Percentiles rank a stretch among this genome's conserved stretches.
These are phyloP conservation scores for Biscogniauxia sp. DNA, from an alignment of 2,329 filamentous ascomycete genomes.

Conservation along the genomic window DNA sequence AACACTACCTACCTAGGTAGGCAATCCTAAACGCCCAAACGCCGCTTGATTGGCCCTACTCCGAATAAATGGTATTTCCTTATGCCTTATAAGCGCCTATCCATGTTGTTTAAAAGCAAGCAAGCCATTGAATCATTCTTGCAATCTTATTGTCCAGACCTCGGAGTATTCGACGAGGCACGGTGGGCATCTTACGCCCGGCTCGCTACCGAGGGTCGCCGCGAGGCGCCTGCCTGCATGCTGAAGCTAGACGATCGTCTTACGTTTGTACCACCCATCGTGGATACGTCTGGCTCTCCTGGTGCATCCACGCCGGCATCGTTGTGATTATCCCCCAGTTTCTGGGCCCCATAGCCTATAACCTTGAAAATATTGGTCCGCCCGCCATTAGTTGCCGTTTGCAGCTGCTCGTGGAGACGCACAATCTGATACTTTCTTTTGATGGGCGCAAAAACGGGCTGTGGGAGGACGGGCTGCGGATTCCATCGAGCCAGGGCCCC, in stretches of 20 bases:
- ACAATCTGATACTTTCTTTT: slow-evolving; percentile 62
- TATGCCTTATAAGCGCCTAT: slow-evolving; percentile 18
- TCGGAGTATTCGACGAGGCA: neutral
- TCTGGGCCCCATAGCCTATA: slow-evolving; percentile 54
- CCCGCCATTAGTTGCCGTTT: slow-evolving; percentile 64
- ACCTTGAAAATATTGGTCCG: slow-evolving; percentile 65
- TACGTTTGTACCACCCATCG: slow-evolving; percentile 36
- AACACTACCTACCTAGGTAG: too few species aligned
- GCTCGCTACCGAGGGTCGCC: slow-evolving; percentile 46
- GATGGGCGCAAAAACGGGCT: slow-evolving; percentile 60
- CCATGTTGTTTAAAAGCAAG: slow-evolving; percentile 10
- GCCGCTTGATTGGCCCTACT: neutral
- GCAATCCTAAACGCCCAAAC: neutral
- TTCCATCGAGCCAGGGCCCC: slow-evolving; percentile 70
- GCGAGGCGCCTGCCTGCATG: slow-evolving; percentile 38
- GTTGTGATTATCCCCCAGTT: slow-evolving; percentile 48
- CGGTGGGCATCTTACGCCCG: slow-evolving; percentile 36
- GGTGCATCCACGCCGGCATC: slow-evolving; percentile 47
- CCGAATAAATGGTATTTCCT: slow-evolving; percentile 1
- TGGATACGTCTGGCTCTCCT: slow-evolving; percentile 53
- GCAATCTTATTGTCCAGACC: neutral
- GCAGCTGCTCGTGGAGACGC: slow-evolving; percentile 63
- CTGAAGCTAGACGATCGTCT: slow-evolving; percentile 48
- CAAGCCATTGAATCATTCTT: too few species aligned
- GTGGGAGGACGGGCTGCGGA: slow-evolving; percentile 73